A percentile compares a stretch with the other conserved stretches of the same genome.
phyloP scores from a whole-genome alignment of 495 filamentous ascomycete genomes.

The Hypoxylon lenormandii region DNA sequence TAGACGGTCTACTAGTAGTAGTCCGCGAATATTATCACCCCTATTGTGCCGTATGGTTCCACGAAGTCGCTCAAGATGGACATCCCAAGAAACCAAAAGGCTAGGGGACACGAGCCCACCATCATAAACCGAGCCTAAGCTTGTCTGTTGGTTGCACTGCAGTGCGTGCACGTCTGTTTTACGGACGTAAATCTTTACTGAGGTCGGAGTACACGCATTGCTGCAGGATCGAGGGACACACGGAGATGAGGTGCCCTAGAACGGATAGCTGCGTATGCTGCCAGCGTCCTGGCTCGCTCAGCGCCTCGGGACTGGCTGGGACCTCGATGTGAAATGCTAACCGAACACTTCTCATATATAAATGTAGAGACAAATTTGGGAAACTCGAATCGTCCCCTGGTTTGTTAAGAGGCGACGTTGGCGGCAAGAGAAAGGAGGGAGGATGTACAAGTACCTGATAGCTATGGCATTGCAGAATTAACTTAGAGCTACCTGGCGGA shows the following conservation, averaged over 20 bases:
- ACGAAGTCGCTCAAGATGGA: constrained; percentile 7
- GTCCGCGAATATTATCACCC: neutral
- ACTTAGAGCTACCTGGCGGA: constrained; percentile 17
- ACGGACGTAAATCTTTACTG: constrained; percentile 49
- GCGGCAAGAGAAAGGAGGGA: constrained; percentile 10
- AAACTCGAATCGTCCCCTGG: constrained; percentile 1
- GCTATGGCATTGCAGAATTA: constrained; percentile 2
- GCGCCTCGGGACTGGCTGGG: neutral
- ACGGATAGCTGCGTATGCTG: constrained; percentile 51
- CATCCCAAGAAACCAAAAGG: constrained; percentile 9
- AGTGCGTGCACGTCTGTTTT: constrained; percentile 45
- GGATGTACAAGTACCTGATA: constrained; percentile 2
- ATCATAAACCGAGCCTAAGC: constrained; percentile 25
- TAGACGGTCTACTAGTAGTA: neutral
- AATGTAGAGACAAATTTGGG: neutral
- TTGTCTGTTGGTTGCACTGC: constrained; percentile 41
- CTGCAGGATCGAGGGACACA: constrained; percentile 54
- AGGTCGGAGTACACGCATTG: constrained; percentile 50
- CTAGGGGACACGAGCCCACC: constrained; percentile 25
- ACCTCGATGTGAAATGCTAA: neutral
- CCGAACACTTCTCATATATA: neutral
- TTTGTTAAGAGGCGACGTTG: constrained; percentile 23
- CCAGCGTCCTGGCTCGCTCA: constrained; percentile 16
- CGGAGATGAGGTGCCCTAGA: constrained; percentile 53
- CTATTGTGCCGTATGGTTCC: neutral